Conservation (phyloP, 768 basidiomycete species). For the Lanmaoa pseudosensibilis region DNA sequence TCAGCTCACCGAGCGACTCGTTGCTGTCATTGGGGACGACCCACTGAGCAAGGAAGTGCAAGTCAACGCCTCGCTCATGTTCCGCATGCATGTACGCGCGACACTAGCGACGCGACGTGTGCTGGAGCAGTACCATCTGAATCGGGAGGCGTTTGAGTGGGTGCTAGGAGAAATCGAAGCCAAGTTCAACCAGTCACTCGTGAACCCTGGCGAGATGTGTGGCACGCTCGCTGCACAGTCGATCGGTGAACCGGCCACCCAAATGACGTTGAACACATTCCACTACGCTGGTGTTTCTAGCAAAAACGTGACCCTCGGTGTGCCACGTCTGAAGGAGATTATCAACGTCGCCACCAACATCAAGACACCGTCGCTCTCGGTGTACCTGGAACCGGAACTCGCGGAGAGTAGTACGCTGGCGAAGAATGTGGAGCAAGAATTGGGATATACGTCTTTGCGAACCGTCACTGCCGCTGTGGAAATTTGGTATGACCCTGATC, state of each 20-base stretch:
- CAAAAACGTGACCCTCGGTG: slow-evolving; percentile 99
- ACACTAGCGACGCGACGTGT: slow-evolving; percentile 87
- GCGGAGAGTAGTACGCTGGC: slow-evolving; percentile 62
- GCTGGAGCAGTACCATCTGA: slow-evolving; percentile 84
- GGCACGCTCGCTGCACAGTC: slow-evolving; percentile 97
- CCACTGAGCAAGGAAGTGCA: slow-evolving; percentile 74
- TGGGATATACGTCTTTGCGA: slow-evolving; percentile 90
- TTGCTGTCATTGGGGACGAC: slow-evolving; percentile 89
- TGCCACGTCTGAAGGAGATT: slow-evolving; percentile 97
- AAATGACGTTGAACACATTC: slow-evolving; percentile 99
- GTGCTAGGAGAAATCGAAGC: slow-evolving; percentile 92
- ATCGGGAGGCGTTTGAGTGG: slow-evolving; percentile 96
- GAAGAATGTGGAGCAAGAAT: slow-evolving; percentile 89
- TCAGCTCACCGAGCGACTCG: slow-evolving; percentile 70
- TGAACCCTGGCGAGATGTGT: slow-evolving; percentile 98
- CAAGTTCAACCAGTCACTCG: slow-evolving; percentile 92
- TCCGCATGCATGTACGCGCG: slow-evolving; percentile 90
- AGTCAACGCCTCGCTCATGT: slow-evolving; percentile 84
- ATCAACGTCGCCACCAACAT: slow-evolving; percentile 99
- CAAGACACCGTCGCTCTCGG: slow-evolving; percentile 95
- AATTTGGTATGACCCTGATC: slow-evolving; percentile 97
- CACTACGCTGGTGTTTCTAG: slow-evolving; percentile 99
- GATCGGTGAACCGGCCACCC: slow-evolving; percentile 98
- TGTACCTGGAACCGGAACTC: slow-evolving; percentile 78
- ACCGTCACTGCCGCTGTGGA: slow-evolving; percentile 95